Percentiles rank a stretch among this genome's conserved stretches.
Conservation (phyloP, 2,329 filamentous ascomycete species). For the Arthrinium puccinioides region DNA sequence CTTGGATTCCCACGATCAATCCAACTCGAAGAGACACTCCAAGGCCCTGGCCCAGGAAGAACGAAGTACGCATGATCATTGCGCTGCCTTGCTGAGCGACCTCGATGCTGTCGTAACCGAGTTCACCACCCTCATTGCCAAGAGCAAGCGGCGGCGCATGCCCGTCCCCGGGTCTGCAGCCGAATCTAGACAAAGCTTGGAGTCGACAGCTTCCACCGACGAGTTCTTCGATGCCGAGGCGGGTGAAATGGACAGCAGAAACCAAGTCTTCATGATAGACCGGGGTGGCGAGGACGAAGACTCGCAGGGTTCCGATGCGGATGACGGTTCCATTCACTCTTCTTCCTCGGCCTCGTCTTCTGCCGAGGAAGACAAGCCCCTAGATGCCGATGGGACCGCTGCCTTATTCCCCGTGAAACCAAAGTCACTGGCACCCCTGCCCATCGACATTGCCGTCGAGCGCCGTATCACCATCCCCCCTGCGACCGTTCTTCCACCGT, state of each 20-base stretch:
- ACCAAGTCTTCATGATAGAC: conserved; percentile 67
- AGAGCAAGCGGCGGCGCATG: conserved; percentile 70
- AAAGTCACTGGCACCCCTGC: conserved; percentile 70
- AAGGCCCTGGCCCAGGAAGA: conserved; percentile 42
- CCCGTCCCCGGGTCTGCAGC: conserved; percentile 43
- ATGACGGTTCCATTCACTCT: conserved; percentile 46
- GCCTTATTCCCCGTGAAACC: conserved; percentile 70
- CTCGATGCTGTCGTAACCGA: conserved; percentile 77
- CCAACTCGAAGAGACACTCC: conserved; percentile 25
- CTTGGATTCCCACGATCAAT: too few species aligned
- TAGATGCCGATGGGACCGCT: conserved; percentile 50
- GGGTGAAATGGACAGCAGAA: conserved; percentile 44
- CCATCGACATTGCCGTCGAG: conserved; percentile 55
- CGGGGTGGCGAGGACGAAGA: conserved; percentile 65
- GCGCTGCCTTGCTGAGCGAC: conserved; percentile 75
- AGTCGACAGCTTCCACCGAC: conserved; percentile 69
- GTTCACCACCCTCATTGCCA: conserved; percentile 69
- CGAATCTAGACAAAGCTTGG: conserved; percentile 57
- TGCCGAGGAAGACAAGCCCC: conserved; percentile 49
- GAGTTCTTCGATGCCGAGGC: conserved; percentile 94
- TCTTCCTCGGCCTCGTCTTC: conserved; percentile 53
- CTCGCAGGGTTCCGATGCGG: conserved; percentile 45
- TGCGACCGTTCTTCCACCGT: conserved; percentile 75
- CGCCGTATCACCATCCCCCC: conserved; percentile 66
- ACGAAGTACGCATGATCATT: conserved; percentile 70